These are phyloP conservation scores for Scalesia atractyloides DNA, from an alignment of 129 eudicot species.

Conservation along the genomic window DNA sequence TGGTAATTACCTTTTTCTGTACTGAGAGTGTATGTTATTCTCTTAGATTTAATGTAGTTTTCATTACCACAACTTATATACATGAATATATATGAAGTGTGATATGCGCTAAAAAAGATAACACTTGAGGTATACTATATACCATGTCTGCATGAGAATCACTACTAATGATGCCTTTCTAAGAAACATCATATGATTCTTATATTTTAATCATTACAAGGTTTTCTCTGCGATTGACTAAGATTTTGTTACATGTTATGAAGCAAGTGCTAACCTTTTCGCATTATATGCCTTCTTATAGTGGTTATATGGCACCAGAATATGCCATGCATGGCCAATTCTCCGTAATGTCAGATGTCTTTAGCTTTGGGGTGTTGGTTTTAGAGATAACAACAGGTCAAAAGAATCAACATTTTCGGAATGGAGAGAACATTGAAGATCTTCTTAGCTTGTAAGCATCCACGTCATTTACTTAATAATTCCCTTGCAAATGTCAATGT, in stretches of 20 bases:
- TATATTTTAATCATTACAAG: neutral
- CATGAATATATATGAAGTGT: neutral
- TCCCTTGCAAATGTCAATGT: no score
- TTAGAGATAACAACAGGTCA: conserved; percentile 23
- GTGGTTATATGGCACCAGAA: conserved; percentile 2
- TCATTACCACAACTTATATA: no score
- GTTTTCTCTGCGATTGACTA: neutral
- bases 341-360: conserved; percentile 35
- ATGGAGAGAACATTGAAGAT: neutral
- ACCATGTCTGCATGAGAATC: neutral
- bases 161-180: neutral
- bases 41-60: neutral
- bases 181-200: neutral
- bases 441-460: conserved; percentile 8
- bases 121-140: neutral
- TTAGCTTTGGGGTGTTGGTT: conserved; percentile 34
- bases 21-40: neutral
- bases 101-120: neutral
- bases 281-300: neutral
- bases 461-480: neutral
- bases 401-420: neutral
- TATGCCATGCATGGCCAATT: conserved; percentile 9
- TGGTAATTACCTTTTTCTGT: neutral
- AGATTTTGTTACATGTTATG: neutral
- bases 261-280: neutral